Evolutionary conservation across 305 asterid genomes (phyloP), one percentile per base, ranked within the genome.

Genomic region (Lippia alba): DNA sequence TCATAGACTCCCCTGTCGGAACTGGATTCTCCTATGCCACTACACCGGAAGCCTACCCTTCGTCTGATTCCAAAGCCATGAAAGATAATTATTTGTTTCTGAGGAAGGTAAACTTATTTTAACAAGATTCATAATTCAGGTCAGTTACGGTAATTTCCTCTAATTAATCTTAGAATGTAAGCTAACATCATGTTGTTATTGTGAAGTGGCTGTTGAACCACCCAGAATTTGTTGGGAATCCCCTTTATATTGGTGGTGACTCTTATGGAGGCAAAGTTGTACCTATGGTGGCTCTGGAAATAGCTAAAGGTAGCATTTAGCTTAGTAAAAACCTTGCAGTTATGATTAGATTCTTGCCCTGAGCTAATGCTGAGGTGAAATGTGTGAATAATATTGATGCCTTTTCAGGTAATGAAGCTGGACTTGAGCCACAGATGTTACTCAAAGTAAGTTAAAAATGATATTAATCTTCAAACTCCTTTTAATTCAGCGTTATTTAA

Each of bases 161-260:
- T 24, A 24, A 24, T 24, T 24, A 24, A 24, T 24, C 30, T 24
- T 24, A 24, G 30, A n/a, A 2, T 49, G 8, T 6, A 49, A 49
- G 55, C 55, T n/a, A 15, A 49, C 45, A 39, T 39, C 7, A 39
- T 1, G n/a, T 2, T 30, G 8, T 14, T 5, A 19, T 19, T 58
- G 39, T 79, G 71, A 82, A 88, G 90, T 85, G 91, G 94, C n/a
- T 88, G 51, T 71, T 61, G 24, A 67, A 44, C n/a, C 91, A 85
- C 70, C 86, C 90, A 0, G 39, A 0, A 11, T 88, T 80, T 56
- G 30, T 59, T 61, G 79, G 72, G 40, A 84, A 84, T 64, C 84
- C 76, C 3, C 60, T 86, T 0, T 84, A 77, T 64, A 18, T 88
- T 63, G 70, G 72, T 1, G 91, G 88, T 24, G 91, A 85, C 67